phyloP scores from a whole-genome alignment of 2,329 filamentous ascomycete species.

The Aspergillus sp. region DNA sequence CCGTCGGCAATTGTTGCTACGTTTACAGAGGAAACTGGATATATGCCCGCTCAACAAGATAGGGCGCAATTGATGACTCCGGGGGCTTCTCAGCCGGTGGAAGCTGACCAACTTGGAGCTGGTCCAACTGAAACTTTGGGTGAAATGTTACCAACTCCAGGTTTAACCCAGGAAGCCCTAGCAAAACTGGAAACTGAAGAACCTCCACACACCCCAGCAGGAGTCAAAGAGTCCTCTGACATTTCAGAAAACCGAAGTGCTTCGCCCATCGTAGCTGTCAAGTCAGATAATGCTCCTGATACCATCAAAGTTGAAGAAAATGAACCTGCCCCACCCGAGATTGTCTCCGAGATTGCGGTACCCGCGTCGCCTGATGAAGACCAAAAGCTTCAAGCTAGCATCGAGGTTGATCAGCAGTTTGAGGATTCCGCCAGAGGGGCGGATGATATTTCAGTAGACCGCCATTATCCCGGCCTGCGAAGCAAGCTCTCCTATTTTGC shows the following conservation, averaged over 20 bases:
- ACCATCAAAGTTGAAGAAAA: background rate
- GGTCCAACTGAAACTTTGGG: background rate
- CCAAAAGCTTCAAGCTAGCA: slow-evolving; percentile 6
- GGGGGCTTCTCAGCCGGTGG: slow-evolving; percentile 24
- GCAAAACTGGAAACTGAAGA: background rate
- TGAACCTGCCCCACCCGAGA: background rate
- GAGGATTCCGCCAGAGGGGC: slow-evolving; percentile 8
- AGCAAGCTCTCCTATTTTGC: slow-evolving; percentile 46
- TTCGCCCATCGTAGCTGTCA: background rate
- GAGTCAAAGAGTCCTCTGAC: background rate
- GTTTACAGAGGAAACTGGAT: background rate
- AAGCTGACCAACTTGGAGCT: background rate
- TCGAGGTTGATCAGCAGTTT: slow-evolving; percentile 12
- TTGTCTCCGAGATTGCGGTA: background rate
- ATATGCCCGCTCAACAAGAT: background rate
- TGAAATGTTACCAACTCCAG: slow-evolving; percentile 14
- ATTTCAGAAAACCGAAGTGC: background rate
- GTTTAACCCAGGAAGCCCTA: slow-evolving; percentile 14
- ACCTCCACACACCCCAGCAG: background rate
- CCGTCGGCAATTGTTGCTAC: slow-evolving; percentile 1
- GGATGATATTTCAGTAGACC: slow-evolving; percentile 20
- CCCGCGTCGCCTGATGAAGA: slow-evolving; percentile 2
- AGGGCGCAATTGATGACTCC: slow-evolving; percentile 22
- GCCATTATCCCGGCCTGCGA: slow-evolving; percentile 36
- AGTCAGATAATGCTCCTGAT: background rate